These are phyloP conservation scores for Claviceps citrina DNA, from an alignment of 2,329 filamentous ascomycete genomes.

Conservation along the genomic window DNA sequence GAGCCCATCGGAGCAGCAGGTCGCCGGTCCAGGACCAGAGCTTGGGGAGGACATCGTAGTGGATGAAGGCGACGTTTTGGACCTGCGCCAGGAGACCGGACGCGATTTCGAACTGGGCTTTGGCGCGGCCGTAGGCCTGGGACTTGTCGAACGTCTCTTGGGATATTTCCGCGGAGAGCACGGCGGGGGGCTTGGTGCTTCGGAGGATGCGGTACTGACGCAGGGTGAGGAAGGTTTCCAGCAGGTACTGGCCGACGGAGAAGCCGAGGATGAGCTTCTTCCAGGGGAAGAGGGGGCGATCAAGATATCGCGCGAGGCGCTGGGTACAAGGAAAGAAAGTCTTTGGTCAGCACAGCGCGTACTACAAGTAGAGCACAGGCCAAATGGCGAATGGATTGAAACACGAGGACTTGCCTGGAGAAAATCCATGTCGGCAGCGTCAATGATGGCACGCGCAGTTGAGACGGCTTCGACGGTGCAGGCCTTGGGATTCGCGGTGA, in stretches of 20 bases:
- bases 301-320: slow-evolving; percentile 71
- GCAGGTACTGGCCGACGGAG: slow-evolving; percentile 75
- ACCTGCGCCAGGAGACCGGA: slow-evolving; percentile 70
- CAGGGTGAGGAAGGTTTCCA: slow-evolving; percentile 77
- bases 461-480: slow-evolving; percentile 3
- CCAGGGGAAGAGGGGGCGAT: slow-evolving; percentile 90
- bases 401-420: too few species aligned
- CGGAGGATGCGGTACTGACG: slow-evolving; percentile 83
- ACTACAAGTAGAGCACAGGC: too few species aligned
- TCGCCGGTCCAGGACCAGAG: slow-evolving; percentile 73
- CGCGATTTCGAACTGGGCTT: slow-evolving; percentile 76
- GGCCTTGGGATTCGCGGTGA: neutral
- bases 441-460: slow-evolving; percentile 1
- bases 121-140: slow-evolving; percentile 90
- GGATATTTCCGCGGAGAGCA: slow-evolving; percentile 75
- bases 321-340: slow-evolving; percentile 15
- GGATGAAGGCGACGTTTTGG: slow-evolving; percentile 79
- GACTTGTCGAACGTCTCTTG: slow-evolving; percentile 88
- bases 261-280: slow-evolving; percentile 93
- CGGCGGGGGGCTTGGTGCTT: slow-evolving; percentile 64
- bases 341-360: neutral
- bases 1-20: slow-evolving; percentile 58
- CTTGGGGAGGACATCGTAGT: slow-evolving; percentile 79
- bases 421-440: slow-evolving; percentile 26
- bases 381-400: too few species aligned